A percentile compares a stretch with the other conserved stretches of the same genome.
These are phyloP conservation scores for Parmelia sp. DNA, from an alignment of 495 filamentous ascomycete genomes.

Conservation along the genomic window DNA sequence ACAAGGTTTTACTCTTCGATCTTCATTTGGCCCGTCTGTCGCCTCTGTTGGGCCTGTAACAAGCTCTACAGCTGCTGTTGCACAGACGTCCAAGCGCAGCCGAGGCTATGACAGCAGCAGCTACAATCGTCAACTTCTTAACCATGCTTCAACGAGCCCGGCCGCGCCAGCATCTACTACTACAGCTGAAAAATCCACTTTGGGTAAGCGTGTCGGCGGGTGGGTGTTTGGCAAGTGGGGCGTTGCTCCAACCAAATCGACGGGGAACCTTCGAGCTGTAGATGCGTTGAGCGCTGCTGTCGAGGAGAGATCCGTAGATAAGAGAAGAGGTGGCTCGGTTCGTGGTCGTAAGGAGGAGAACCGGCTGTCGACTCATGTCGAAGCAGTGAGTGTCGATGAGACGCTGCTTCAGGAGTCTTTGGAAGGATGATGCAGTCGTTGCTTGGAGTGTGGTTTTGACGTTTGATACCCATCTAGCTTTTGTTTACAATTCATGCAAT, in stretches of 20 bases:
- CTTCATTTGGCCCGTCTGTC: slow-evolving; percentile 31
- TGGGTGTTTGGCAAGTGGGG: slow-evolving; percentile 55
- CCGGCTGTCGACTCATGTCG: slow-evolving; percentile 17
- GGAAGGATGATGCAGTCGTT: background rate
- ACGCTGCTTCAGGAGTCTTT: slow-evolving; percentile 20
- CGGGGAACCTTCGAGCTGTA: slow-evolving; percentile 21
- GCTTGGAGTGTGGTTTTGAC: background rate
- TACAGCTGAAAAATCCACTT: slow-evolving; percentile 30
- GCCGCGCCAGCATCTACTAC: slow-evolving; percentile 13
- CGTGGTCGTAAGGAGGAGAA: slow-evolving; percentile 8
- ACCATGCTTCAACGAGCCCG: background rate
- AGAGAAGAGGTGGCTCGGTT: background rate
- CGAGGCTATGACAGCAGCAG: slow-evolving; percentile 24
- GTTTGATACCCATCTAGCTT: slow-evolving; percentile 6
- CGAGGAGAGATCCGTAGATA: background rate
- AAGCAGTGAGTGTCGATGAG: slow-evolving; percentile 16
- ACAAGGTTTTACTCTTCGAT: slow-evolving; percentile 27
- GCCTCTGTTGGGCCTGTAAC: slow-evolving; percentile 40
- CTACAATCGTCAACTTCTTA: slow-evolving; percentile 23
- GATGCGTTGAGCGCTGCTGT: slow-evolving; percentile 18
- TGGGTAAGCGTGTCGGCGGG: slow-evolving; percentile 45
- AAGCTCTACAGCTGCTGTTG: slow-evolving; percentile 36
- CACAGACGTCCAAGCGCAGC: slow-evolving; percentile 9
- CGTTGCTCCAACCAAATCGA: slow-evolving; percentile 33
- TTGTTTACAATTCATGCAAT: background rate